Evolutionary conservation across 2,329 filamentous ascomycete genomes (phyloP), one percentile per base, ranked within the genome.

Genomic region (Aspergillus texensis): DNA sequence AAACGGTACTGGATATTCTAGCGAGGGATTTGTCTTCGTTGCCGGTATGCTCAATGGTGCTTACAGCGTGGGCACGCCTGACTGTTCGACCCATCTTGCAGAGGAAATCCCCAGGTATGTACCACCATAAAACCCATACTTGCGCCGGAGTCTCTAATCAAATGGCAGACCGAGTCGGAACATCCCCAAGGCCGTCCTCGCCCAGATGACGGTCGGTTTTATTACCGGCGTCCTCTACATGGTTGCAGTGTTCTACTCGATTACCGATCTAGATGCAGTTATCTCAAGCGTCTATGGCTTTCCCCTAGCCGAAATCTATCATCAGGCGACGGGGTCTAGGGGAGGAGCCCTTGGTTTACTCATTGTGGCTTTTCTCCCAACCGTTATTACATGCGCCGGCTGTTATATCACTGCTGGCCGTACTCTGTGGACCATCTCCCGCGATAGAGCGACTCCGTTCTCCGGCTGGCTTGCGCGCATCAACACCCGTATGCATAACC

Each of bases 11-110:
- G 69, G 79, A 28, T 78, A 77, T 62, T 65, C 71, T 1, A 83
- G 79, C 58, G 80, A 86, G 52, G 87, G 87, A 19, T 85, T 90
- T n/a, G 87, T 87, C 2, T 90, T 91, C 66, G 77, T 89, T 30
- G 79, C 85, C 0, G 88, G 88, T 21, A 88, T 90, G 74, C 80
- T 91, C 28, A 92, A 92, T 69, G 89, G 88, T 12, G 89, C 89
- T 3, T 92, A 87, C 72, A 85, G 86, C 52, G 85, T 91, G 12
- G 90, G 89, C 8, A 86, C 86, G 1, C 86, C 88, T 0, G 89
- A 92, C 71, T 86, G 87, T 55, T 85, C 87, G 1, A 86, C 85
- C 1, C 89, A 91, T 71, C 73, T 90, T 46, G 85, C 87, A 0
- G 88, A 91, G 73, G 88, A 91, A 73, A 88, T 90, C 46, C 87